Evolutionary conservation across 371 early-diverging fungal genomes (phyloP).

Genomic region (Cokeromyces recurvatus): DNA sequence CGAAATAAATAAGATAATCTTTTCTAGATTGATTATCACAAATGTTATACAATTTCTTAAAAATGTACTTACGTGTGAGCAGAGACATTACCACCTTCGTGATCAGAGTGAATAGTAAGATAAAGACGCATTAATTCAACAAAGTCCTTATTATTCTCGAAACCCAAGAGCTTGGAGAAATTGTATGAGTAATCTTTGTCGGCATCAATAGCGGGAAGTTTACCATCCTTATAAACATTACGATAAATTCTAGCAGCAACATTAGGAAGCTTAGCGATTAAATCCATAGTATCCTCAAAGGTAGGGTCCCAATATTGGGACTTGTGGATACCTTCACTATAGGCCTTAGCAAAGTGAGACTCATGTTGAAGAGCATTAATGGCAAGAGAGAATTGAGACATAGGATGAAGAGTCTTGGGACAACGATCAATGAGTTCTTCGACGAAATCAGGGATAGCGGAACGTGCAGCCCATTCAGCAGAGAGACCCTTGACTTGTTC

Average conservation of each 20-base stretch:
- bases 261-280: slow-evolving; percentile 96
- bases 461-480: slow-evolving; percentile 94
- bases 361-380: slow-evolving; percentile 96
- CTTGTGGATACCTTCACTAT: slow-evolving; percentile 92
- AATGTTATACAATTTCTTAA: not conserved
- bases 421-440: slow-evolving; percentile 95
- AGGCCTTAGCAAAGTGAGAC: slow-evolving; percentile 93
- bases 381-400: slow-evolving; percentile 96
- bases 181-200: slow-evolving; percentile 93
- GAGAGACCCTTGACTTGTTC: slow-evolving; percentile 90
- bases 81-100: slow-evolving; percentile 99
- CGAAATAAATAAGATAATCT: too few relatives aligned
- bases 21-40: not conserved
- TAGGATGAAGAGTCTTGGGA: slow-evolving; percentile 97
- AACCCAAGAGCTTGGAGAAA: slow-evolving; percentile 92
- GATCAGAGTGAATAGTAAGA: slow-evolving; percentile 98
- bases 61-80: slow-evolving; percentile 69
- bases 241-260: slow-evolving; percentile 98
- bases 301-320: slow-evolving; percentile 95
- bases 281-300: slow-evolving; percentile 95
- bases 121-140: slow-evolving; percentile 97
- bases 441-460: slow-evolving; percentile 88
- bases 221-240: slow-evolving; percentile 97
- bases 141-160: slow-evolving; percentile 82
- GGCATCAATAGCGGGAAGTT: slow-evolving; percentile 76